Conservation (phyloP, 306 rosid species). For the Malus domestica region ASM211411v1 NC_041803.1:708001-708500, state of each 20-base stretch:
- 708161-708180: conserved; percentile 57
- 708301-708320: not conserved
- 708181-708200: conserved; percentile 37
- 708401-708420: not conserved
- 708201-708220: conserved; percentile 4
- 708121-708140: conserved; percentile 54
- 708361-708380: not conserved
- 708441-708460: not conserved
- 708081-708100: not conserved
- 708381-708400: not conserved
- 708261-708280: not conserved
- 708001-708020: not conserved
- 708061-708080: not conserved
- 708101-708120: not conserved
- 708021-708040: not conserved
- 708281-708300: not conserved
- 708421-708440: not conserved
- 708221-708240: not conserved
- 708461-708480: not conserved
- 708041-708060: not conserved
- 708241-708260: not conserved
- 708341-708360: not conserved
- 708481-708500: not conserved
- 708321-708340: not conserved
- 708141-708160: conserved; percentile 70